A percentile compares a stretch with the other conserved stretches of the same genome.
Evolutionary conservation across 345 rosid genomes (phyloP).

Genomic region (Rhizophora apiculata): DNA sequence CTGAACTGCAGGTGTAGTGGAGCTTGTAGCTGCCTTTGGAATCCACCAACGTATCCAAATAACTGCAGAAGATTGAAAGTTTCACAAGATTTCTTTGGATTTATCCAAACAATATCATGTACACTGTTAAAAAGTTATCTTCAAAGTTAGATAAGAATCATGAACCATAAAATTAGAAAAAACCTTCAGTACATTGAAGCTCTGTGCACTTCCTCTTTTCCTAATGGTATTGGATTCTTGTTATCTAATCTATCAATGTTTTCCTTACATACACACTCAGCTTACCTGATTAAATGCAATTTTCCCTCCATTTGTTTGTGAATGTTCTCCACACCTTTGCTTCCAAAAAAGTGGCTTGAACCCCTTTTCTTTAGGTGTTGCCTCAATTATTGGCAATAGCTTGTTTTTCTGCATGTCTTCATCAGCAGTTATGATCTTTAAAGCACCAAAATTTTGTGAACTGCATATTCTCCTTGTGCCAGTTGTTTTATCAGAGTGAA

Average conservation of each 20-base stretch:
- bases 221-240: too few relatives aligned
- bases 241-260: neutral
- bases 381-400: slow-evolving; percentile 35
- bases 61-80: slow-evolving; percentile 36
- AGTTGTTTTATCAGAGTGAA: slow-evolving; percentile 35
- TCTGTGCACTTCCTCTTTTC: too few relatives aligned
- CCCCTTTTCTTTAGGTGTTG: slow-evolving; percentile 71
- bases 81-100: slow-evolving; percentile 7
- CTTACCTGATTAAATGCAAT: slow-evolving; percentile 51
- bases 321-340: slow-evolving; percentile 48
- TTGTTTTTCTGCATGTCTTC: slow-evolving; percentile 34
- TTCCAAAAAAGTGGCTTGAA: slow-evolving; percentile 49
- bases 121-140: neutral
- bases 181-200: too few relatives aligned
- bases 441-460: slow-evolving; percentile 58
- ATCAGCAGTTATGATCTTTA: slow-evolving; percentile 50
- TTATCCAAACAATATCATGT: neutral
- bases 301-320: slow-evolving; percentile 28
- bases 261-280: neutral
- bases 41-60: slow-evolving; percentile 37
- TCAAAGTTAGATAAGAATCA: neutral
- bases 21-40: slow-evolving; percentile 45
- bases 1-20: slow-evolving; percentile 43
- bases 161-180: too few relatives aligned
- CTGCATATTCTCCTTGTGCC: slow-evolving; percentile 59